phyloP scores from a whole-genome alignment of 2,329 filamentous ascomycete genomes.

The Arthrobotrys iridis region DNA sequence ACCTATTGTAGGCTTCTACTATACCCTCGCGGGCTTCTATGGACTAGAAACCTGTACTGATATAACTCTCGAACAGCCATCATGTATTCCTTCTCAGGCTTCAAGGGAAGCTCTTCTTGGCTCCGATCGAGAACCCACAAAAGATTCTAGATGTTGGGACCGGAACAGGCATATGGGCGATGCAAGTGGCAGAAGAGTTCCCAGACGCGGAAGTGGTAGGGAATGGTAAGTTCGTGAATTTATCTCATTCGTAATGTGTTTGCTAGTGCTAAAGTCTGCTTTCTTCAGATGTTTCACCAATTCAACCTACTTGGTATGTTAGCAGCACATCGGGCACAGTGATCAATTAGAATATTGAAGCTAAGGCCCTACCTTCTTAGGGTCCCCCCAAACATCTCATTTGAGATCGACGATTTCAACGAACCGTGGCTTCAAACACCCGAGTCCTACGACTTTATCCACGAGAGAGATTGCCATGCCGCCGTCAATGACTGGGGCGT shows the following conservation, averaged over 20 bases:
- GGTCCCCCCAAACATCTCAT: constrained; percentile 55
- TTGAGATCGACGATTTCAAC: constrained; percentile 58
- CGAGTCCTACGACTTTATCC: constrained; percentile 56
- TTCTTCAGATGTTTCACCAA: constrained; percentile 59
- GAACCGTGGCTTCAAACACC: constrained; percentile 54
- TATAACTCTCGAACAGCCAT: constrained; percentile 59
- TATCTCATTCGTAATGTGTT: too few relatives aligned
- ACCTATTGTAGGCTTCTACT: constrained; percentile 36
- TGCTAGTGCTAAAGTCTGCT: background rate
- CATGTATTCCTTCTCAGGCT: constrained; percentile 65
- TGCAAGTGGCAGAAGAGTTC: constrained; percentile 60
- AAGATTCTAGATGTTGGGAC: constrained; percentile 67
- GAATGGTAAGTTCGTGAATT: constrained; percentile 47
- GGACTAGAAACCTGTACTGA: background rate
- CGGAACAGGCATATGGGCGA: constrained; percentile 69
- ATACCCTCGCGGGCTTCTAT: background rate
- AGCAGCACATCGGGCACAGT: too few relatives aligned
- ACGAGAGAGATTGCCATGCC: constrained; percentile 66
- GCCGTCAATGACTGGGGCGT: constrained; percentile 69
- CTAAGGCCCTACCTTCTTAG: background rate
- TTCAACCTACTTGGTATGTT: constrained; percentile 59
- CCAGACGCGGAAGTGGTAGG: constrained; percentile 54
- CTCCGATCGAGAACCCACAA: constrained; percentile 63
- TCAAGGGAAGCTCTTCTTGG: constrained; percentile 63
- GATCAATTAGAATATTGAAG: too few relatives aligned